Conservation (phyloP, 202 grass and related monocot species). For the Sporobolus alterniflorus region DNA sequence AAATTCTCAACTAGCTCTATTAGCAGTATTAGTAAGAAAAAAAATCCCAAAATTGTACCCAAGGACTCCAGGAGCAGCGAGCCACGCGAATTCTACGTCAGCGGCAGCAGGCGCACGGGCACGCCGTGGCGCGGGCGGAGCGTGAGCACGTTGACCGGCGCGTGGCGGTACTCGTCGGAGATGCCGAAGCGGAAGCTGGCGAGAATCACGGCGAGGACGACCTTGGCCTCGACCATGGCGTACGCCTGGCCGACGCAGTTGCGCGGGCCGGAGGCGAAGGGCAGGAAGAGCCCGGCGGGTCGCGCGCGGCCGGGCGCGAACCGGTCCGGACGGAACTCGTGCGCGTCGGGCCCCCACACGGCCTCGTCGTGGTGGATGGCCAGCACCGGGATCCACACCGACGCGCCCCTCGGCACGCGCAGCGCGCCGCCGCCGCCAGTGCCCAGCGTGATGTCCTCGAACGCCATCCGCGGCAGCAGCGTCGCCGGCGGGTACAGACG, state of each 20-base stretch:
- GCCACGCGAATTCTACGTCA: neutral
- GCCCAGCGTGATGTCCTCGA: conserved; percentile 82
- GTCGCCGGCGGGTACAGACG: conserved; percentile 90
- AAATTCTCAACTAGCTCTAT: neutral
- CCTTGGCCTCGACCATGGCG: conserved; percentile 86
- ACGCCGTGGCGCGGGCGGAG: conserved; percentile 86
- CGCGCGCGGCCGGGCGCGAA: conserved; percentile 56
- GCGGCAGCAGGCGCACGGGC: conserved; percentile 62
- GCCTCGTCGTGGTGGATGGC: conserved; percentile 88
- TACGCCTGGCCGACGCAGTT: conserved; percentile 96
- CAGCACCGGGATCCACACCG: conserved; percentile 89
- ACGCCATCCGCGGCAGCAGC: conserved; percentile 93
- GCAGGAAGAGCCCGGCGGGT: conserved; percentile 71
- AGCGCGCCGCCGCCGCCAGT: conserved; percentile 44
- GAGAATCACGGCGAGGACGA: conserved; percentile 75
- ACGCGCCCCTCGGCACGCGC: conserved; percentile 71
- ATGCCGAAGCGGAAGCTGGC: conserved; percentile 83
- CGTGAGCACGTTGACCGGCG: conserved; percentile 88
- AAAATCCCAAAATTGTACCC: neutral
- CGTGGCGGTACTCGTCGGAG: conserved; percentile 84
- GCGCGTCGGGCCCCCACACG: conserved; percentile 75
- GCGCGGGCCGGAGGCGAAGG: conserved; percentile 85
- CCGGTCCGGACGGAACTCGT: conserved; percentile 84
- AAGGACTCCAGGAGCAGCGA: neutral
- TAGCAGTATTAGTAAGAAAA: no score